Percentiles rank a stretch among this genome's conserved stretches.
Conservation (phyloP, 2,329 filamentous ascomycete species). For the Aspergillus flavus region DNA sequence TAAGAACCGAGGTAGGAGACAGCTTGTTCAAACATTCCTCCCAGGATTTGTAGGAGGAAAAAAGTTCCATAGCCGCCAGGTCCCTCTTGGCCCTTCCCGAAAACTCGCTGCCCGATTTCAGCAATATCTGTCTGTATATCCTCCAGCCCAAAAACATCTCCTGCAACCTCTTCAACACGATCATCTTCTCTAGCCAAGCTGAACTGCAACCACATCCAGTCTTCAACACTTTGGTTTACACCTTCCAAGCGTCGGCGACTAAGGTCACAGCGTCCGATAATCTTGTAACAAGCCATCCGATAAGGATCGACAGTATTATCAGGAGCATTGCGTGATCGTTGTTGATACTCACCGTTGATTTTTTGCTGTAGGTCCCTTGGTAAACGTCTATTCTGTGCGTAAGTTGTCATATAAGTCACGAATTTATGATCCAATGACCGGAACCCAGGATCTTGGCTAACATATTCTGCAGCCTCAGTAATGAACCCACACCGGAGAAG, state of each 20-base stretch:
- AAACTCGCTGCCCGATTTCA: conserved; percentile 90
- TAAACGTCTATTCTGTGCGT: conserved; percentile 77
- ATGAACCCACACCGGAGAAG: conserved; percentile 83
- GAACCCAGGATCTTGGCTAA: conserved; percentile 79
- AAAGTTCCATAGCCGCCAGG: conserved; percentile 82
- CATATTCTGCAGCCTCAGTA: conserved; percentile 82
- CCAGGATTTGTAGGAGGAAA: conserved; percentile 88
- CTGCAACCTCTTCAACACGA: conserved; percentile 62
- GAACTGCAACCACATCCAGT: conserved; percentile 70
- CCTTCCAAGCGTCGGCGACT: conserved; percentile 58
- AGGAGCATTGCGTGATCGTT: conserved; percentile 79
- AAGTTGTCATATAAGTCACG: conserved; percentile 81
- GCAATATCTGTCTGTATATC: conserved; percentile 77
- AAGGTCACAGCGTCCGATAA: conserved; percentile 78
- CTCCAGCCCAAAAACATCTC: conserved; percentile 63
- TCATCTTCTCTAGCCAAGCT: conserved; percentile 64
- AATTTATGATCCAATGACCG: conserved; percentile 90
- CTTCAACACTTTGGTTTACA: conserved; percentile 63
- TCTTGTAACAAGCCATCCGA: conserved; percentile 96
- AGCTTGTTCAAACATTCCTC: conserved; percentile 92
- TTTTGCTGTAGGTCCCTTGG: conserved; percentile 79
- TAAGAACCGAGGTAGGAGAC: conserved; percentile 89
- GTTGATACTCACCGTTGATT: conserved; percentile 87
- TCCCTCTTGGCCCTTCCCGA: conserved; percentile 78
- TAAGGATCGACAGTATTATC: conserved; percentile 91